Evolutionary conservation across 2,329 filamentous ascomycete genomes (phyloP), one percentile per base, ranked within the genome.

Genomic region (Fusarium clavum): DNA sequence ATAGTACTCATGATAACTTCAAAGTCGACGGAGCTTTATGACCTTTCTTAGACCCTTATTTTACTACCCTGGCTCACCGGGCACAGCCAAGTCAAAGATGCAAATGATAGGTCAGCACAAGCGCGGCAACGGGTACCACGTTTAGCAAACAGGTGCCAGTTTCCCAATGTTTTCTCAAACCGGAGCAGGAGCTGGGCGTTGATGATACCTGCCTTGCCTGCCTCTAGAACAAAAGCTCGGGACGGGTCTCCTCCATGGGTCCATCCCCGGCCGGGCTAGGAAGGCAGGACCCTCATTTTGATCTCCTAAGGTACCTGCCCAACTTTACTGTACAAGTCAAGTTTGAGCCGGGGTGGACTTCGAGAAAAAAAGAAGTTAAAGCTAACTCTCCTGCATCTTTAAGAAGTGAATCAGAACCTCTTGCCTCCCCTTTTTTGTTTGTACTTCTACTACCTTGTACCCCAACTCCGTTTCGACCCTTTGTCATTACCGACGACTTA

Each of bases 121-220:
- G 47, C 48, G 41, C 67, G 57, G 67, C 53, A 48, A 55, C 67
- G 67, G 67, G 67, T 70, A 67, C 67, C 38, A 68, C 51, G 30
- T 40, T 48, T 58, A 49, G 25, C 52, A 55, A 38, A 43, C 58
- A 47, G 67, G 67, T 70, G 67, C 58, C 48, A 70, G 68, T 63
- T 70, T 70, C 64, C 57, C 43, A 55, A 24, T 45, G 20, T 20
- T 29, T 58, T 45, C 40, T 51, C 45, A 16, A 41, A 59, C 61
- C 46, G 45, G 41, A 64, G 49, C 34, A 53, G n/a, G 32, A 43
- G 24, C 45, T 18, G 34, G 49, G 32, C 27, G 32, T 41, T 62
- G 32, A 66, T 67, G 57, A 47, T 57, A 29, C 45, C 30, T 60
- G 46, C 49, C 67, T 70, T 57, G 27, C 41, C 25, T 60, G 46